Evolutionary conservation across 257 asterid genomes (phyloP).

Genomic region (Misopates orontium): DNA sequence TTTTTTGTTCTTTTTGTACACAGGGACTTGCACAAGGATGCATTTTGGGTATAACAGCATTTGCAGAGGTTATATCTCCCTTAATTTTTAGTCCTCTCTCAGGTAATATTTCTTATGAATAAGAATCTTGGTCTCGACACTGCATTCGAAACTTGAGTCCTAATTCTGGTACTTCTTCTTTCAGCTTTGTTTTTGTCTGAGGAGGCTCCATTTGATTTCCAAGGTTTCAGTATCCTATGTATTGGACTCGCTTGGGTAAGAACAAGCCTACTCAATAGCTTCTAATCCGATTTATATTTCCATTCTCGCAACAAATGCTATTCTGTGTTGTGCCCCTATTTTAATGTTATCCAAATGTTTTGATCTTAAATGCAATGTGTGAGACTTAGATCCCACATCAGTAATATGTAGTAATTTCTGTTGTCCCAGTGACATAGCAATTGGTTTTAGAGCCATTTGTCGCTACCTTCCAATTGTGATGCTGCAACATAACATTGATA

Average conservation of each 20-base stretch:
- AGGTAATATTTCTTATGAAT: constrained; percentile 33
- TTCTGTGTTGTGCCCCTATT: not conserved
- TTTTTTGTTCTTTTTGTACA: not conserved
- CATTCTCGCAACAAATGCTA: no score
- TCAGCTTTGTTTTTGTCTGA: constrained; percentile 69
- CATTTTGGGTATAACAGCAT: constrained; percentile 62
- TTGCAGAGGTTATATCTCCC: constrained; percentile 66
- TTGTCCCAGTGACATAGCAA: no score
- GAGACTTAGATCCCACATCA: no score
- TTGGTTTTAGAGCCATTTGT: no score
- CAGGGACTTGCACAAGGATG: constrained; percentile 89
- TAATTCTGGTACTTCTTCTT: constrained; percentile 9
- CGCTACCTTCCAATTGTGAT: no score
- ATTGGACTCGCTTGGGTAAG: constrained; percentile 78
- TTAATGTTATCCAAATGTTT: no score
- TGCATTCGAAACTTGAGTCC: not conserved
- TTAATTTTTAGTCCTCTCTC: constrained; percentile 69
- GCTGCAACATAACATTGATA: no score
- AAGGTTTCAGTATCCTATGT: constrained; percentile 73
- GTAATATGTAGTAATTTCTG: no score
- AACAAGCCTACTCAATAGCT: no score
- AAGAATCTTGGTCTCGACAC: not conserved
- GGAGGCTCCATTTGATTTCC: constrained; percentile 73
- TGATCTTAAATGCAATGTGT: no score
- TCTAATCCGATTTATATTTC: no score